These are phyloP conservation scores for Amaranthus hypochondriacus DNA, from an alignment of 148 eudicot species.

Conservation along the genomic window DNA sequence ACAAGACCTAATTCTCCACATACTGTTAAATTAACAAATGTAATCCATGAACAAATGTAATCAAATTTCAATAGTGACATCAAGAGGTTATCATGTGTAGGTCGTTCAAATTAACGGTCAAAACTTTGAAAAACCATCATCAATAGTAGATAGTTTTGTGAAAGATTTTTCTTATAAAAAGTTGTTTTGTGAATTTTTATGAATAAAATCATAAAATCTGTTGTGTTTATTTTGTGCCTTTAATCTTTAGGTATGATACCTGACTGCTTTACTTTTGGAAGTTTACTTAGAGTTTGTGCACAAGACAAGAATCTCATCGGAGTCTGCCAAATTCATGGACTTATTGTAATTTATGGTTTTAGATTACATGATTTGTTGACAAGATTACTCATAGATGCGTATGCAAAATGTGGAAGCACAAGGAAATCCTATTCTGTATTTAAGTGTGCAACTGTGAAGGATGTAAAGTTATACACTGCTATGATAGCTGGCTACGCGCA, in stretches of 20 bases:
- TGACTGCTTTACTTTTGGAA: slow-evolving; percentile 40
- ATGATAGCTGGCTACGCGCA: slow-evolving; percentile 34
- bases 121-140: too few species aligned
- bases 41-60: too few species aligned
- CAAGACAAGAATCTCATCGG: slow-evolving; percentile 13
- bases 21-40: too few species aligned
- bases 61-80: too few species aligned
- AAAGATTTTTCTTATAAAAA: too few species aligned
- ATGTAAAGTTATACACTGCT: slow-evolving; percentile 28
- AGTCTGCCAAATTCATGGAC: slow-evolving; percentile 26
- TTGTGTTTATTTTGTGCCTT: slow-evolving; percentile 2
- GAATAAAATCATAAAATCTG: neutral
- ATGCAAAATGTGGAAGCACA: slow-evolving; percentile 38
- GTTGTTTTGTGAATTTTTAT: too few species aligned
- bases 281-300: slow-evolving; percentile 27
- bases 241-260: slow-evolving; percentile 30
- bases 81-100: too few species aligned
- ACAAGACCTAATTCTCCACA: too few species aligned
- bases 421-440: slow-evolving; percentile 27
- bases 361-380: slow-evolving; percentile 25
- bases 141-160: too few species aligned
- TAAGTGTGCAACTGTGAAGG: slow-evolving; percentile 23
- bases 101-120: too few species aligned
- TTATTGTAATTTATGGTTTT: slow-evolving; percentile 31
- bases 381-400: slow-evolving; percentile 33